phyloP scores from a whole-genome alignment of 2,329 filamentous ascomycete species.

The Phyllosticta citrichinensis region DNA sequence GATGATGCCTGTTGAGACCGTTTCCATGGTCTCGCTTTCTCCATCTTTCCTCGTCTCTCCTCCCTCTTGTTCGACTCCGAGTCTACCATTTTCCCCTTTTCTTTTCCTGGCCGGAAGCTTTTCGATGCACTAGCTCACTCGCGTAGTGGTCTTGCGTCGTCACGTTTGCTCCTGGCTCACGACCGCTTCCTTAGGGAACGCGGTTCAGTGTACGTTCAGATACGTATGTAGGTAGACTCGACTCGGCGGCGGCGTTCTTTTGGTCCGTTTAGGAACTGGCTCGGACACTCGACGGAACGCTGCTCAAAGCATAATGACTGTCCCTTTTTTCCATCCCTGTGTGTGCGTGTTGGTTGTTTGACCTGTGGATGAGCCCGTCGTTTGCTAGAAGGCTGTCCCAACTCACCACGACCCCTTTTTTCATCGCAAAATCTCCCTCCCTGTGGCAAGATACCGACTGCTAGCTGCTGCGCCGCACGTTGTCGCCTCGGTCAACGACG shows the following conservation, averaged over 20 bases:
- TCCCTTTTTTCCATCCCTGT: too few species aligned
- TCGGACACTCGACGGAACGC: neutral
- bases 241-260: too few species aligned
- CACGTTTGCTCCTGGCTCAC: neutral
- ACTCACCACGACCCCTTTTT: too few species aligned
- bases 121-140: neutral
- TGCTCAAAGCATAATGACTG: neutral
- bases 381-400: too few species aligned
- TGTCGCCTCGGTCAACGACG: too few species aligned
- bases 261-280: too few species aligned
- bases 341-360: too few species aligned
- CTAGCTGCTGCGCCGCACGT: too few species aligned
- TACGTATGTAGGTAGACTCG: neutral
- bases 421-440: too few species aligned
- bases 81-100: too few species aligned
- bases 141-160: neutral
- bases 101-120: neutral
- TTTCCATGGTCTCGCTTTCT: neutral
- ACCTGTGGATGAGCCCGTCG: too few species aligned
- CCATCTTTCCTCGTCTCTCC: neutral
- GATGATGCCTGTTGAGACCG: neutral
- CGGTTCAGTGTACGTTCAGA: neutral
- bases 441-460: too few species aligned
- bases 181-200: neutral
- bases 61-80: neutral